Percentiles rank a stretch among this genome's conserved stretches.
Conservation (phyloP, 176 grass and related monocot genomes). For the Luzula sylvatica region DNA sequence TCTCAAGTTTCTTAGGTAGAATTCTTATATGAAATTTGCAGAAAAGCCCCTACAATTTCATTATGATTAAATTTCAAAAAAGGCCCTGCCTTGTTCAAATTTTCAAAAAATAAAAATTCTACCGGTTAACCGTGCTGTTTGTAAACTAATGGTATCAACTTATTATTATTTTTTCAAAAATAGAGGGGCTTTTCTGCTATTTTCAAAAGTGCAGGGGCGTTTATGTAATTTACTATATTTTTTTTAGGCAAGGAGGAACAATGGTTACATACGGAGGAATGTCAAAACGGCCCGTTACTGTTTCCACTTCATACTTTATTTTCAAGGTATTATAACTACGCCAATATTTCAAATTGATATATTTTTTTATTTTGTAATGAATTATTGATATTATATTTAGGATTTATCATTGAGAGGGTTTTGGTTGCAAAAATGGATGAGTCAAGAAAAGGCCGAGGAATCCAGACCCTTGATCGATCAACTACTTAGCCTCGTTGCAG, state of each 20-base stretch:
- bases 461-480: conserved; percentile 52
- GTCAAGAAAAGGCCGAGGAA: conserved; percentile 47
- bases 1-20: conserved; percentile 71
- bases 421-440: conserved; percentile 76
- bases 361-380: conserved; percentile 1
- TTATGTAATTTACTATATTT: conserved; percentile 9
- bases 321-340: conserved; percentile 47
- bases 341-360: not conserved
- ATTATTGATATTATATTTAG: conserved; percentile 25
- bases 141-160: too few species aligned
- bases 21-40: too few species aligned
- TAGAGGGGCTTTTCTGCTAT: too few species aligned
- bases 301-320: conserved; percentile 85
- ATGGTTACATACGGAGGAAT: conserved; percentile 99
- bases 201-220: not conserved
- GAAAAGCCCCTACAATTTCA: too few species aligned
- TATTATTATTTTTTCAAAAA: too few species aligned
- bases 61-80: too few species aligned
- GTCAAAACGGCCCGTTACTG: conserved; percentile 82
- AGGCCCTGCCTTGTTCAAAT: too few species aligned
- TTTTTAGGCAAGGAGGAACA: conserved; percentile 63
- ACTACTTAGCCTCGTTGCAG: conserved; percentile 45
- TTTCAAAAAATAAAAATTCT: too few species aligned
- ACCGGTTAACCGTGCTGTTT: too few species aligned
- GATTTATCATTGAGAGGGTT: conserved; percentile 65